Base-by-base conservation (phyloP, 306 rosid species). In the Castanea crenata region DNA sequence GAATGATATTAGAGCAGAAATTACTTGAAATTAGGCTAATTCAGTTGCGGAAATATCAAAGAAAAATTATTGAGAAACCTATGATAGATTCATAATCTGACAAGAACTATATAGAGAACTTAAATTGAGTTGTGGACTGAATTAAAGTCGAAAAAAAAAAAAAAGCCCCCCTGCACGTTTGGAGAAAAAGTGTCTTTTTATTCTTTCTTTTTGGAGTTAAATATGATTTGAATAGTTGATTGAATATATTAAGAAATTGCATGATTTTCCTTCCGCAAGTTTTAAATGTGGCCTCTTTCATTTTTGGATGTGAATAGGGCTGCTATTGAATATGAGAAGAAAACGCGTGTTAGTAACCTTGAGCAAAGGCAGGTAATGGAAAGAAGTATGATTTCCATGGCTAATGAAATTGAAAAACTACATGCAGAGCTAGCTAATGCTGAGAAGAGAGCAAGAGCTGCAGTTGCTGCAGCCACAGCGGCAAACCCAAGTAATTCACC, bases 241-340 rank as follows among this genome's bases (percentile, higher is more conserved):
- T 19, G 72, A 65, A 31, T 16, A 5, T 35, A 19, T 34, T 68
- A 35, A 34, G 72, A 19, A 18, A 68, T 68, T 68, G n/a, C 14
- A 34, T 19, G 23, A 4, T 3, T 68, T 8, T 35, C 19, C n/a
- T 38, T 38, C 1, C 49, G 16, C 32, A 35, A 21, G 14, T 41
- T 38, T 58, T 19, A 71, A 44, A 41, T 71, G 32, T 15, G 9
- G 27, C 44, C 32, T 54, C 51, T 29, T 41, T 19, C 20, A 18
- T 72, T 61, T 55, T 61, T 67, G 70, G 61, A 25, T 64, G 12
- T 64, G 54, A 21, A 11, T 82, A 95, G 99, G 94, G 89, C 81
- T 84, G 97, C 98, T 70, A 86, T 95, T 82, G 97, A 95, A 25
- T 82, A 61, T 19, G 98, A 95, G 85, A 92, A 88, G 91, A 86